phyloP scores from a whole-genome alignment of 306 rosid species.

The Medicago lupulina region DNA sequence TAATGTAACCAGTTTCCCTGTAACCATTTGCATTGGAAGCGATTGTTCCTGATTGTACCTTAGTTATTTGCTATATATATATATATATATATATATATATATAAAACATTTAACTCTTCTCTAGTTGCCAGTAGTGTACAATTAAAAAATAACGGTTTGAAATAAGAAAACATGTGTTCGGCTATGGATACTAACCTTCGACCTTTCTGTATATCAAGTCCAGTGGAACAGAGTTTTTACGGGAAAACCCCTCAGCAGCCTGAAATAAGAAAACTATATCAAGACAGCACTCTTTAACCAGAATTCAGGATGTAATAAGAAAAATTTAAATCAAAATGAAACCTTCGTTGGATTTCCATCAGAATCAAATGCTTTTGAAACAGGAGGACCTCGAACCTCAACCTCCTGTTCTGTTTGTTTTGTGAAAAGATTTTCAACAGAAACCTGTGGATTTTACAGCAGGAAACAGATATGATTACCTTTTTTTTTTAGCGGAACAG shows the following conservation, averaged over 20 bases:
- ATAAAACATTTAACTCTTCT: neutral
- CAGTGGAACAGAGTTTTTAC: slow-evolving; percentile 79
- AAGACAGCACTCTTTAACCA: slow-evolving; percentile 29
- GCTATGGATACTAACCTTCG: slow-evolving; percentile 72
- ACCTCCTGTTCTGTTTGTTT: slow-evolving; percentile 77
- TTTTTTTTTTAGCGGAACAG: neutral
- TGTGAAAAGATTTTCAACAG: slow-evolving; percentile 68
- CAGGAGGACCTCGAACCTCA: slow-evolving; percentile 97
- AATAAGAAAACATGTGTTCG: slow-evolving; percentile 26
- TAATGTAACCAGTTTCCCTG: neutral
- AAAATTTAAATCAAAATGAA: slow-evolving; percentile 33
- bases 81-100: neutral
- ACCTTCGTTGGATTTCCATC: slow-evolving; percentile 94
- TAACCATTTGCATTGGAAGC: slow-evolving; percentile 16
- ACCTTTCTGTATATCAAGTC: slow-evolving; percentile 64
- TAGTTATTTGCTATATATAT: slow-evolving; percentile 13
- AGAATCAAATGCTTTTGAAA: slow-evolving; percentile 83
- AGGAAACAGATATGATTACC: slow-evolving; percentile 14
- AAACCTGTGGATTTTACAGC: slow-evolving; percentile 57
- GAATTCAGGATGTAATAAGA: slow-evolving; percentile 22
- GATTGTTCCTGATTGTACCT: neutral
- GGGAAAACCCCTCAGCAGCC: slow-evolving; percentile 90
- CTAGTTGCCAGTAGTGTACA: slow-evolving; percentile 7
- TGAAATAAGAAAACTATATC: slow-evolving; percentile 53
- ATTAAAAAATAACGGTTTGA: slow-evolving; percentile 22